Evolutionary conservation across 345 rosid genomes (phyloP).

Genomic region (Arabis alpina): DNA sequence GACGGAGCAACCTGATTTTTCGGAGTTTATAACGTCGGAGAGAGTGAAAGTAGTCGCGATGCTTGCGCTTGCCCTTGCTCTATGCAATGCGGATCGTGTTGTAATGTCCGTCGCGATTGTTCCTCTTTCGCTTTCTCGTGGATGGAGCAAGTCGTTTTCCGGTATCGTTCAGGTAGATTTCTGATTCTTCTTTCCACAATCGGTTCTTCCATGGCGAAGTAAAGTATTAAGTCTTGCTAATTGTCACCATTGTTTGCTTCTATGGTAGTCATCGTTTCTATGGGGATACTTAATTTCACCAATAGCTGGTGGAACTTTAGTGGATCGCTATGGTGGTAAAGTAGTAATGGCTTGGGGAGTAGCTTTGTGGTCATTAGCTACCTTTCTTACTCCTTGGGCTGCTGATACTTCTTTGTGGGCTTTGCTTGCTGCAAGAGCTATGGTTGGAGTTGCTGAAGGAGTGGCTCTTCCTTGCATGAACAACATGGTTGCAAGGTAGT

Average conservation of each 20-base stretch:
- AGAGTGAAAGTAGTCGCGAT: slow-evolving; percentile 90
- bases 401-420: slow-evolving; percentile 81
- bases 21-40: slow-evolving; percentile 92
- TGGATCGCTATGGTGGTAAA: slow-evolving; percentile 92
- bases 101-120: slow-evolving; percentile 97
- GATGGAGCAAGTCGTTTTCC: slow-evolving; percentile 97
- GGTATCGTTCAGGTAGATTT: slow-evolving; percentile 88
- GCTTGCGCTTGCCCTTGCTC: slow-evolving; percentile 84
- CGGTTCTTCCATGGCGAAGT: background rate
- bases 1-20: slow-evolving; percentile 51
- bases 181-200: background rate
- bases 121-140: slow-evolving; percentile 77
- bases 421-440: slow-evolving; percentile 70
- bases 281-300: slow-evolving; percentile 98
- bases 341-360: slow-evolving; percentile 96
- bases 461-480: slow-evolving; percentile 99
- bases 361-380: slow-evolving; percentile 88
- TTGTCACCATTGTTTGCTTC: slow-evolving; percentile 14
- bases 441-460: slow-evolving; percentile 96
- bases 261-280: slow-evolving; percentile 81
- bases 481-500: slow-evolving; percentile 94
- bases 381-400: slow-evolving; percentile 96
- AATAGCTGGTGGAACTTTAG: slow-evolving; percentile 86
- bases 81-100: slow-evolving; percentile 92
- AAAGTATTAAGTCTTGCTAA: too few species aligned